A percentile compares a stretch with the other conserved stretches of the same genome.
Evolutionary conservation across 2,329 filamentous ascomycete genomes (phyloP).

Genomic region (Trichoderma brevicompactum): DNA sequence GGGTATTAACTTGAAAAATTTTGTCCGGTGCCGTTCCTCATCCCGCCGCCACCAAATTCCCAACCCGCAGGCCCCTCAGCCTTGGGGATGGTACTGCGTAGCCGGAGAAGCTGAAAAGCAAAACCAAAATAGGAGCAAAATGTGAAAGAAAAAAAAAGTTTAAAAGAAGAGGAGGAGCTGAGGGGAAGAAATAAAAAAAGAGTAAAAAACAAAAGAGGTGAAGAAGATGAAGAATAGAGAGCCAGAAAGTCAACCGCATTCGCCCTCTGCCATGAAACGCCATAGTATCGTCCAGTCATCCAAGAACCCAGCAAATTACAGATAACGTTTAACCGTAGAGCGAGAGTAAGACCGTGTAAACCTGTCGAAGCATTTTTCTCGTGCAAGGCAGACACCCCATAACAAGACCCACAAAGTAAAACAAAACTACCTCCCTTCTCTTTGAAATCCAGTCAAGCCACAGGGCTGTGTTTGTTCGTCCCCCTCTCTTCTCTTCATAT

Average conservation of each 20-base stretch:
- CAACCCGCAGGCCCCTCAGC: background rate
- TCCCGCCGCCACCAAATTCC: conserved; percentile 2
- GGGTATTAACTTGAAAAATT: conserved; percentile 17
- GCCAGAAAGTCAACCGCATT: background rate
- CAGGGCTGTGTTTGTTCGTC: background rate
- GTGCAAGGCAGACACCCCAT: background rate
- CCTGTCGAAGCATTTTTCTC: conserved; percentile 25
- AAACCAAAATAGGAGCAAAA: background rate
- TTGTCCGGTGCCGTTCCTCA: conserved; percentile 12
- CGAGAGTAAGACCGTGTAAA: conserved; percentile 18
- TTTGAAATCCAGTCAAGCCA: background rate
- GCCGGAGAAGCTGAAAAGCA: background rate
- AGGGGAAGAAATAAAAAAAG: background rate
- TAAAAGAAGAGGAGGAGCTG: background rate
- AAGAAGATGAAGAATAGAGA: background rate
- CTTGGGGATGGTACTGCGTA: background rate
- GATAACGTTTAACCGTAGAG: conserved; percentile 11
- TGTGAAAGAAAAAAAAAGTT: background rate
- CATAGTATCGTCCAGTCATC: conserved; percentile 23
- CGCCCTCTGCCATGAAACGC: conserved; percentile 14
- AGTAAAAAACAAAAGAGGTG: background rate
- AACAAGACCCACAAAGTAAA: background rate
- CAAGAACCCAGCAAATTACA: conserved; percentile 11
- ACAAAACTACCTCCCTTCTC: background rate
- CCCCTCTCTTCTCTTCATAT: background rate